Evolutionary conservation across 768 basidiomycete genomes (phyloP).

Genomic region (Hericium coralloides): DNA sequence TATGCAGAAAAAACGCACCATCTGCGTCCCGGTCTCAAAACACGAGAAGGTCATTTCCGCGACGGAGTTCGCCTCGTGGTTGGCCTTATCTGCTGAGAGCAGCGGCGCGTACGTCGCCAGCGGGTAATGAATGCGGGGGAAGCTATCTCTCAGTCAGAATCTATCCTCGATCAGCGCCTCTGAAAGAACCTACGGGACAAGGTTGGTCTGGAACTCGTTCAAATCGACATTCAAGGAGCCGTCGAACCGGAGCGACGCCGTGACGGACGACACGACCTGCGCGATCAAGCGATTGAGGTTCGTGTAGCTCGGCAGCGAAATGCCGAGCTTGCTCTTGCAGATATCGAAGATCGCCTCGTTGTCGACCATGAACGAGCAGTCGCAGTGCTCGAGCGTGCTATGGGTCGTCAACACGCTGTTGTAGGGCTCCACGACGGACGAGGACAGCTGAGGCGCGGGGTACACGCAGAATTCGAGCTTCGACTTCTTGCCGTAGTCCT

Average conservation of each 20-base stretch:
- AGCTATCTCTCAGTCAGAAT: slow-evolving; percentile 35
- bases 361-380: slow-evolving; percentile 99
- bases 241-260: slow-evolving; percentile 94
- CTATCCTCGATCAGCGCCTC: slow-evolving; percentile 3
- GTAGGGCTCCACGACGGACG: slow-evolving; percentile 97
- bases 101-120: slow-evolving; percentile 94
- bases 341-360: slow-evolving; percentile 99
- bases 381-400: slow-evolving; percentile 96
- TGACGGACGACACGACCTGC: slow-evolving; percentile 97
- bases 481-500: slow-evolving; percentile 98
- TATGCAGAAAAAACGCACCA: slow-evolving; percentile 35
- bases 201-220: slow-evolving; percentile 97
- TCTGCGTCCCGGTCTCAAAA: slow-evolving; percentile 95
- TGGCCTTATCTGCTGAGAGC: slow-evolving; percentile 90
- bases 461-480: slow-evolving; percentile 98
- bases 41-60: slow-evolving; percentile 98
- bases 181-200: slow-evolving; percentile 75
- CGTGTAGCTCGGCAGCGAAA: slow-evolving; percentile 78
- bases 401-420: slow-evolving; percentile 96
- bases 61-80: slow-evolving; percentile 95
- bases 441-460: slow-evolving; percentile 87
- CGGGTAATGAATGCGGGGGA: slow-evolving; percentile 98
- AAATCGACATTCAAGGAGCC: slow-evolving; percentile 96
- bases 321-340: slow-evolving; percentile 91
- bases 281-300: slow-evolving; percentile 97